phyloP scores from a whole-genome alignment of 2,329 filamentous ascomycete genomes.

The Seiridium unicorne region DNA sequence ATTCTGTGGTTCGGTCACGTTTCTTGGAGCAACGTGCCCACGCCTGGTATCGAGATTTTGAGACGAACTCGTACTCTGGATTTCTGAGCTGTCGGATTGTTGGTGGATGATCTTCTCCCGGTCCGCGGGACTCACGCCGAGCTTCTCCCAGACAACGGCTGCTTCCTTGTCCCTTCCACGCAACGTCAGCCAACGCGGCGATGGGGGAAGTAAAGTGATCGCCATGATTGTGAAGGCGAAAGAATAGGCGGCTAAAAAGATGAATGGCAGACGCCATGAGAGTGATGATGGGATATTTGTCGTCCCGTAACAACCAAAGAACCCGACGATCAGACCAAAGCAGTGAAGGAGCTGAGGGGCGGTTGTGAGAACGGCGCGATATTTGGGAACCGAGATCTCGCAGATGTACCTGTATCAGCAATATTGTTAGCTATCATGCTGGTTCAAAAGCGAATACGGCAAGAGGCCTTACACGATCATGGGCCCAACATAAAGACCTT shows the following conservation, averaged over 20 bases:
- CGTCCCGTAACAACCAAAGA: slow-evolving; percentile 13
- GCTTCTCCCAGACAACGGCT: neutral
- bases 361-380: slow-evolving; percentile 9
- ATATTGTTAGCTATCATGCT: no score
- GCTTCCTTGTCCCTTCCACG: slow-evolving; percentile 7
- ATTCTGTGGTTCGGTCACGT: neutral
- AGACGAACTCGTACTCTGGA: neutral
- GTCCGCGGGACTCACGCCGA: slow-evolving; percentile 7
- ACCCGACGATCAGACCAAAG: slow-evolving; percentile 10
- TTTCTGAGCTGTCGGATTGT: neutral
- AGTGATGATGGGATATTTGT: slow-evolving; percentile 3
- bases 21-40: neutral
- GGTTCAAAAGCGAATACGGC: no score
- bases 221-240: neutral
- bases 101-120: slow-evolving; percentile 12
- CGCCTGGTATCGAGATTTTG: no score
- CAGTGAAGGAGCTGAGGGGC: slow-evolving; percentile 9
- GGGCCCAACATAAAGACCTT: slow-evolving; percentile 12
- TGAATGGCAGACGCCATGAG: slow-evolving; percentile 12
- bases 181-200: slow-evolving; percentile 11
- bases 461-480: neutral
- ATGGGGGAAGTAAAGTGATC: slow-evolving; percentile 7
- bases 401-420: slow-evolving; percentile 5
- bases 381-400: slow-evolving; percentile 9
- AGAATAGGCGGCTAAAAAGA: slow-evolving; percentile 5